A percentile compares a stretch with the other conserved stretches of the same genome.
Conservation (phyloP, 345 rosid genomes). For the Mallotus nudiflorus region DNA sequence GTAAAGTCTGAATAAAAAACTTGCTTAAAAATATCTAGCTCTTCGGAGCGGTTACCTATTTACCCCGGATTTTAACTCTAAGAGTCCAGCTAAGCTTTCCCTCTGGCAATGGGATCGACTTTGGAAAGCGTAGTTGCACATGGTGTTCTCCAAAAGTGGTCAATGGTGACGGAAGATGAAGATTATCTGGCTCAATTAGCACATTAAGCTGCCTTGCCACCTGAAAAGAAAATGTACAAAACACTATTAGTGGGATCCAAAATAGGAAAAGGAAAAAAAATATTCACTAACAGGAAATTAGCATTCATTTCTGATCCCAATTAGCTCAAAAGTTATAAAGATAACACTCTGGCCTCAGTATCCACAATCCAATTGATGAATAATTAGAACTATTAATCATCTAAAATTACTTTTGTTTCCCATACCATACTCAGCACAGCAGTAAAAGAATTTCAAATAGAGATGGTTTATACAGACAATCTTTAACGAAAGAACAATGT, state of each 20-base stretch:
- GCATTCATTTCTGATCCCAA: no score
- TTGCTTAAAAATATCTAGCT: background rate
- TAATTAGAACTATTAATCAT: no score
- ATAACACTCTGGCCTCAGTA: no score
- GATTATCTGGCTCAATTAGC: conserved; percentile 67
- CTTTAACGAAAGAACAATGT: no score
- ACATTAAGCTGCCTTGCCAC: conserved; percentile 84
- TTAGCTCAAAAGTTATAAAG: no score
- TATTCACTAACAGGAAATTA: background rate
- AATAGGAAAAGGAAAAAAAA: background rate
- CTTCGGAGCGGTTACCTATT: conserved; percentile 23
- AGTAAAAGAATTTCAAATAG: no score
- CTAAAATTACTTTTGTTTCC: no score
- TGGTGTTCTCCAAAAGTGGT: conserved; percentile 71
- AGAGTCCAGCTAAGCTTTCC: conserved; percentile 82
- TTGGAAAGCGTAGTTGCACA: conserved; percentile 73
- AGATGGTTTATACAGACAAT: no score
- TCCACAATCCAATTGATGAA: no score
- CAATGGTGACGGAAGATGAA: conserved; percentile 61
- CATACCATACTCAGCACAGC: no score
- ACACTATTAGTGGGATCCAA: background rate
- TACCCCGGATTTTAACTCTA: conserved; percentile 75
- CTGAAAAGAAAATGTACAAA: conserved; percentile 31
- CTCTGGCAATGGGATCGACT: conserved; percentile 74
- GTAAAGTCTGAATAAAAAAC: background rate